These are phyloP conservation scores for Brachypodium distachyon DNA, from an alignment of 202 grass and related monocot species.

Conservation along the genomic window DNA sequence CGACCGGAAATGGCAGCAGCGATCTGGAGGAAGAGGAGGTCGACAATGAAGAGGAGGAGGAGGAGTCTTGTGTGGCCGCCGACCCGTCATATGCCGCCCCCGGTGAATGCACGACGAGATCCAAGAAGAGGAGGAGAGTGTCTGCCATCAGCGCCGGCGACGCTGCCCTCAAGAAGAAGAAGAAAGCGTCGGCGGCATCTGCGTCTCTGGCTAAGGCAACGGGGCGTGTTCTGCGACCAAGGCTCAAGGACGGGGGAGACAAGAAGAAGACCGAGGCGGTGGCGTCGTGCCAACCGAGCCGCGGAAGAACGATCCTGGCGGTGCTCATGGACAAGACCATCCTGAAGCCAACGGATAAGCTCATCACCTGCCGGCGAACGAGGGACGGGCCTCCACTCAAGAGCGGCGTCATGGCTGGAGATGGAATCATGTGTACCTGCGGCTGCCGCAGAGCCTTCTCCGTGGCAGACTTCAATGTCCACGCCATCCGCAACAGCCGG, in stretches of 20 bases:
- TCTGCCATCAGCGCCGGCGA: neutral
- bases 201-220: neutral
- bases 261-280: neutral
- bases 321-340: slow-evolving; percentile 50
- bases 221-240: slow-evolving; percentile 1
- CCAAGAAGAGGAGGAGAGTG: slow-evolving; percentile 3
- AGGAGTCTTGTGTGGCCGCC: neutral
- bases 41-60: neutral
- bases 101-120: neutral
- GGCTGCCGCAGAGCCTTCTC: slow-evolving; percentile 42
- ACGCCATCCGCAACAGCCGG: neutral
- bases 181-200: neutral
- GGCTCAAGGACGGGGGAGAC: neutral
- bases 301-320: slow-evolving; percentile 22
- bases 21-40: neutral
- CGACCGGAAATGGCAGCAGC: too few relatives aligned
- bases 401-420: slow-evolving; percentile 38
- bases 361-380: slow-evolving; percentile 24
- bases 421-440: slow-evolving; percentile 35
- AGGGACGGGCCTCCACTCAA: neutral
- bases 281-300: neutral
- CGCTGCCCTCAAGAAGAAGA: neutral
- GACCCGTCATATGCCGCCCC: neutral
- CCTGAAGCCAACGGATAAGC: slow-evolving; percentile 26
- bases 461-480: slow-evolving; percentile 38